phyloP scores from a whole-genome alignment of 2,329 filamentous ascomycete species.

The Juglanconis juglandina region DNA sequence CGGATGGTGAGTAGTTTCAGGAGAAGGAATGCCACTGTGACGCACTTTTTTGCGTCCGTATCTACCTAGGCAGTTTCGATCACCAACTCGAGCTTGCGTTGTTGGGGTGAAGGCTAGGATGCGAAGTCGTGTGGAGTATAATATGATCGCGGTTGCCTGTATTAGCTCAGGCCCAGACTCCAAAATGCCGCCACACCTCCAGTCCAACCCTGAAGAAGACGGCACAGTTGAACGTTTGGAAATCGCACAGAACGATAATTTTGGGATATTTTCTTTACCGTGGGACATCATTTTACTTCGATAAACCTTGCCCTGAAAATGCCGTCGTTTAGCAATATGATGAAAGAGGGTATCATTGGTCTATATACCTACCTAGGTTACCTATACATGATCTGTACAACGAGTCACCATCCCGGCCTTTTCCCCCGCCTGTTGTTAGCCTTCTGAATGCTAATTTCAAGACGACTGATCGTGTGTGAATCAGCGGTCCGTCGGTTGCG shows the following conservation, averaged over 20 bases:
- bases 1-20: neutral
- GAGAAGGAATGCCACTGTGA: too few relatives aligned
- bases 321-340: neutral
- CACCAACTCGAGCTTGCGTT: too few relatives aligned
- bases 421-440: too few relatives aligned
- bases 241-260: neutral
- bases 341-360: conserved; percentile 7
- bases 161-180: conserved; percentile 10
- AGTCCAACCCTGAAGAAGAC: too few relatives aligned
- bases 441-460: neutral
- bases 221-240: neutral
- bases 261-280: too few relatives aligned
- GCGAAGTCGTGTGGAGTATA: conserved; percentile 1
- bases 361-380: neutral
- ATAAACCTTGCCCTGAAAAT: too few relatives aligned
- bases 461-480: neutral
- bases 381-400: neutral
- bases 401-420: neutral
- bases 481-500: conserved; percentile 15
- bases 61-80: too few relatives aligned
- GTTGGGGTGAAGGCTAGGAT: neutral
- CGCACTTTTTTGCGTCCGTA: too few relatives aligned
- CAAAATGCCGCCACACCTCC: neutral
- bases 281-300: too few relatives aligned
- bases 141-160: conserved; percentile 10